Base-by-base conservation (phyloP, 2,329 filamentous ascomycete genomes). In the Scopulariopsis brevicaulis region DNA sequence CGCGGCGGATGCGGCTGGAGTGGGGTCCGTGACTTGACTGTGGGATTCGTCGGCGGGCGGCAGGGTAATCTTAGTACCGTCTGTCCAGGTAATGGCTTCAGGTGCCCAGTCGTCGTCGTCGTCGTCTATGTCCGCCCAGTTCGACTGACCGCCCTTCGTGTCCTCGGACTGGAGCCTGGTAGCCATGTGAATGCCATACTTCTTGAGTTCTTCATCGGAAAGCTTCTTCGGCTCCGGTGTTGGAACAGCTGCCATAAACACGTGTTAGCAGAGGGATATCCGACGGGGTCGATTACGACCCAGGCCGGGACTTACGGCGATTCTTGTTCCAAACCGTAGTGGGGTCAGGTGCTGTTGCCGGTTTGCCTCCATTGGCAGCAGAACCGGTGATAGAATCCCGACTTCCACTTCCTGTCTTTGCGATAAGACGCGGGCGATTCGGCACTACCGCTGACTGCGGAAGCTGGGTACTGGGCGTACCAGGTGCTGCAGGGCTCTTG, bases 291-390 rank as follows among this genome's bases (percentile, higher is more conserved):
- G 20, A 69, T 63, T 55, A 43, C 11, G 32, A 54, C 32, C 3
- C 24, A 40, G 22, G 54, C 37, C 35, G 48, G 32, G 56, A 75
- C 85, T 69, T 81, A 87, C 89, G 87, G 76, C 86, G 80, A 69
- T 94, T 95, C 73, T 91, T 92, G 74, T 94, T 95, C 90, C 90
- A 95, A 48, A 95, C 89, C 57, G 81, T 86, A 69, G 76, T 88
- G 34, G 82, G 79, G 69, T 92, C 88, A 15, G 89, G 87, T 28
- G 83, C 84, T 60, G 80, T 67, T 20, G 79, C 46, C 6, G 46
- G 48, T 28, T 57, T 84, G 56, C 80, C 80, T 60, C 83, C 81
- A 65, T 83, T 85, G 65, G 78, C 64, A 8, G 72, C 67, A 46
- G 74, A 71, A 57, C 75, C 71, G 7, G 75, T 70, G 18, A 71